Percentiles rank a stretch among this genome's conserved stretches.
Evolutionary conservation across 768 basidiomycete species (phyloP).

Genomic region (Kwoniella botswanensis): DNA sequence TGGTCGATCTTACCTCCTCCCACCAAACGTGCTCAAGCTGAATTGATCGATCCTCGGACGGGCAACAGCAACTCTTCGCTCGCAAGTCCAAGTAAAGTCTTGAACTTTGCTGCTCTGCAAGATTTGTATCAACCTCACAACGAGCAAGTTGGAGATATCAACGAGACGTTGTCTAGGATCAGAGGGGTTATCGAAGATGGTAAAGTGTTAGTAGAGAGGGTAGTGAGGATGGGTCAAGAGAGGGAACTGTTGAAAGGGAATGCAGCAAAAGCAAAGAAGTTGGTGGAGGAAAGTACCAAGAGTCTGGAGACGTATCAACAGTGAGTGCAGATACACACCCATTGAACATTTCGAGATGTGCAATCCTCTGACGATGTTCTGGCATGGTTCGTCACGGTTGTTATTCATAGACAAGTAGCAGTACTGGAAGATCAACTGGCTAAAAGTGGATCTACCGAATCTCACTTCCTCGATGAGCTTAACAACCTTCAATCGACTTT

Average conservation of each 20-base stretch:
- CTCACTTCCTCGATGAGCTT: constrained; percentile 51
- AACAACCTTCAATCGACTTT: constrained; percentile 50
- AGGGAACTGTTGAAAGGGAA: constrained; percentile 91
- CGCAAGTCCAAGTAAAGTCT: constrained; percentile 65
- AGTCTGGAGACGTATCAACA: constrained; percentile 89
- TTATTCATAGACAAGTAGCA: constrained; percentile 49
- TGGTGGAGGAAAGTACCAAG: constrained; percentile 77
- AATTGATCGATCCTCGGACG: constrained; percentile 59
- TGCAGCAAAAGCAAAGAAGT: constrained; percentile 86
- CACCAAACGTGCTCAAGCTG: constrained; percentile 69
- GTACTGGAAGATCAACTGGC: constrained; percentile 53
- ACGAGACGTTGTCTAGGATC: constrained; percentile 76
- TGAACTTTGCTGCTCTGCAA: constrained; percentile 87
- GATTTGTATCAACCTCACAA: constrained; percentile 67
- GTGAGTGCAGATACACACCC: constrained; percentile 37
- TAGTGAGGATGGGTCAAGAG: constrained; percentile 83
- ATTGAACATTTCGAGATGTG: background rate
- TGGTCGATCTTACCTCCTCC: constrained; percentile 85
- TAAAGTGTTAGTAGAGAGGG: constrained; percentile 77
- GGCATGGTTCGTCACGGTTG: background rate
- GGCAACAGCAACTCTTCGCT: constrained; percentile 49
- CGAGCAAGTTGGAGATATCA: constrained; percentile 68
- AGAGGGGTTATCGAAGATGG: constrained; percentile 83
- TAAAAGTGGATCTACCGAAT: constrained; percentile 47
- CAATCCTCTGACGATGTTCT: background rate